These are phyloP conservation scores for Avicennia marina DNA, from an alignment of 257 asterid species.

Conservation along the genomic window DNA sequence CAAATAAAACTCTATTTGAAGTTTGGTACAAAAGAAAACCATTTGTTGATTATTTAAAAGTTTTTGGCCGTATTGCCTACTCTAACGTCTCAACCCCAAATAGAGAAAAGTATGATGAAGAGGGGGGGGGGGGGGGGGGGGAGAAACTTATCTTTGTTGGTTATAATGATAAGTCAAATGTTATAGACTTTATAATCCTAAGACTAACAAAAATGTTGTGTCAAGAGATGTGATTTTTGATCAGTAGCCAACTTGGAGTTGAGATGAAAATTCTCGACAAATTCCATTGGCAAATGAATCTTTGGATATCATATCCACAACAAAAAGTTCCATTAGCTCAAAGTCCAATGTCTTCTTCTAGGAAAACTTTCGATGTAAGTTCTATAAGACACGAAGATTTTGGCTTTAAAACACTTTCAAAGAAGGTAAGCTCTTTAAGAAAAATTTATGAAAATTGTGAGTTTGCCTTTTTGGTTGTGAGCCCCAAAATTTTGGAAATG, in stretches of 20 bases:
- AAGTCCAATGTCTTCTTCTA: no score
- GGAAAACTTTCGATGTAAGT: no score
- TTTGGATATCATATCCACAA: no score
- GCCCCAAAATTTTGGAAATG: not conserved
- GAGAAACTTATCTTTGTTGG: conserved; percentile 6
- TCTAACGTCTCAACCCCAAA: not conserved
- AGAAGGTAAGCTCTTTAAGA: no score
- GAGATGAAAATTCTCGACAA: no score
- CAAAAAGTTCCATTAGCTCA: no score
- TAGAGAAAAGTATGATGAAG: conserved; percentile 2
- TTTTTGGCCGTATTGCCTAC: conserved; percentile 9
- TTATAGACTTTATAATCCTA: not conserved
- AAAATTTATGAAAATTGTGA: no score
- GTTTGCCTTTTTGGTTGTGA: not conserved
- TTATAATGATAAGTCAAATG: conserved; percentile 11
- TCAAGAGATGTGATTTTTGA: conserved; percentile 14
- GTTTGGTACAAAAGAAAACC: conserved; percentile 9
- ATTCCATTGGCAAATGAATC: no score
- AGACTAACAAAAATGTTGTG: not conserved
- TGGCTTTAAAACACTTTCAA: no score
- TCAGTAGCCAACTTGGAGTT: not conserved
- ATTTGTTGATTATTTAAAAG: not conserved
- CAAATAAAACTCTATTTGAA: conserved; percentile 13
- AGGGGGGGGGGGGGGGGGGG: not conserved
- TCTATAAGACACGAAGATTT: no score